Evolutionary conservation across 2,329 filamentous ascomycete species (phyloP).

Genomic region (Pyrenophora graminea): DNA sequence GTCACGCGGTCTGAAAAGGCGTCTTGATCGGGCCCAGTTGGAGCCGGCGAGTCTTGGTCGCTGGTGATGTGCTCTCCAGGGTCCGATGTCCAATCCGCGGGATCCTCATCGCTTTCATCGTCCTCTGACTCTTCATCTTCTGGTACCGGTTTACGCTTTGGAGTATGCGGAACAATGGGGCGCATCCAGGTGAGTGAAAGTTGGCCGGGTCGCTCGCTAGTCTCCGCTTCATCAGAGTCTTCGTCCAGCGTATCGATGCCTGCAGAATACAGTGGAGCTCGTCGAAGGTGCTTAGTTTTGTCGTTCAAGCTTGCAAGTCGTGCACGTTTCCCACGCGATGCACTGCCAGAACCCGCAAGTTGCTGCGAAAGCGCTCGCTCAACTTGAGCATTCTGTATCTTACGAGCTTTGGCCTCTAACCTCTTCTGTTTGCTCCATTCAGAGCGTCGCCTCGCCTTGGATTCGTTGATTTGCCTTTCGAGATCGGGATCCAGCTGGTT

Average conservation of each 20-base stretch:
- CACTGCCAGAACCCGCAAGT: slow-evolving; percentile 2
- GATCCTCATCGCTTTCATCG: slow-evolving; percentile 11
- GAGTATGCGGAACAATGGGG: slow-evolving; percentile 9
- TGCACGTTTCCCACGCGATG: slow-evolving; percentile 20
- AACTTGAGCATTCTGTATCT: slow-evolving; percentile 25
- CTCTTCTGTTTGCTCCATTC: slow-evolving; percentile 24
- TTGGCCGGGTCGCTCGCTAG: slow-evolving; percentile 12
- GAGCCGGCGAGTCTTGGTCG: neutral
- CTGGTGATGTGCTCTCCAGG: neutral
- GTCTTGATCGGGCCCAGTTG: neutral
- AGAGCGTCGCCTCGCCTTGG: slow-evolving; percentile 16
- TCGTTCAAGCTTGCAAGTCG: slow-evolving; percentile 37
- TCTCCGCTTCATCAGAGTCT: slow-evolving; percentile 13
- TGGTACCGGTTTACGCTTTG: slow-evolving; percentile 1
- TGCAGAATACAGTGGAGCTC: slow-evolving; percentile 14
- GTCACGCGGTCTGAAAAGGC: neutral
- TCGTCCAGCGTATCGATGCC: slow-evolving; percentile 7
- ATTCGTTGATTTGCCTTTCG: slow-evolving; percentile 26
- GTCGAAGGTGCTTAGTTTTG: slow-evolving; percentile 25
- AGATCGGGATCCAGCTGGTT: slow-evolving; percentile 27
- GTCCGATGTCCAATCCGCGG: neutral
- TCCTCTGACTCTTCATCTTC: slow-evolving; percentile 8
- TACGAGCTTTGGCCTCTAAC: slow-evolving; percentile 22
- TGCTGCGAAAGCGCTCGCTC: slow-evolving; percentile 20
- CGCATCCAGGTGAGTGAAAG: slow-evolving; percentile 14